phyloP scores from a whole-genome alignment of 1,139 yeast genomes.

The Zygoascus hellenicus region DNA sequence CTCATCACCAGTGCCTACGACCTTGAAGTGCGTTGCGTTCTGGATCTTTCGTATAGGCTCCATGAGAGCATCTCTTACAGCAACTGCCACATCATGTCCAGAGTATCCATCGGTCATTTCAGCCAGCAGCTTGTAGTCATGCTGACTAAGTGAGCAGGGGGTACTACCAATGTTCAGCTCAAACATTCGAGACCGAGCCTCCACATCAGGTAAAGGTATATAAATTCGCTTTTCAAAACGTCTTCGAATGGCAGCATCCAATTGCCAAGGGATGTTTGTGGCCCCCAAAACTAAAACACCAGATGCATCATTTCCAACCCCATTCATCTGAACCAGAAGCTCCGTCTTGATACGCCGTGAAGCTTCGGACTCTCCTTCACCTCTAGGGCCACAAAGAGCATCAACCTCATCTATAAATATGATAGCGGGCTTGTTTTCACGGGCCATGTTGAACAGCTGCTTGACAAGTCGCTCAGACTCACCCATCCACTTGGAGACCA shows the following conservation, averaged over 20 bases:
- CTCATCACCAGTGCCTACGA: conserved; percentile 32
- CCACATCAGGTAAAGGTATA: conserved; percentile 87
- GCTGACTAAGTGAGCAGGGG: conserved; percentile 69
- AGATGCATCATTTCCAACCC: conserved; percentile 90
- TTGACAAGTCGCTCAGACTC: conserved; percentile 93
- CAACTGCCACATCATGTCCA: conserved; percentile 95
- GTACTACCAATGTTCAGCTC: conserved; percentile 88
- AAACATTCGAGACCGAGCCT: conserved; percentile 90
- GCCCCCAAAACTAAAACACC: conserved; percentile 97
- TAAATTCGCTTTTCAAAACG: conserved; percentile 93
- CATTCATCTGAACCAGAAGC: conserved; percentile 95
- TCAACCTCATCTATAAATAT: conserved; percentile 97
- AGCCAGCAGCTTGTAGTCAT: conserved; percentile 73
- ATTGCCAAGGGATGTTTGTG: conserved; percentile 97
- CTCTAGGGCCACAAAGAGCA: conserved; percentile 96
- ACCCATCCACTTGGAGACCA: conserved; percentile 99
- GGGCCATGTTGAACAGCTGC: conserved; percentile 90
- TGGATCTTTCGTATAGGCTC: conserved; percentile 95
- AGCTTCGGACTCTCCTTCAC: conserved; percentile 97
- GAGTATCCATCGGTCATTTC: conserved; percentile 97
- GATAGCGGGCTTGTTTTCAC: conserved; percentile 91
- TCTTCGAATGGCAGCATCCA: conserved; percentile 95
- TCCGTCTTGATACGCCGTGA: conserved; percentile 95
- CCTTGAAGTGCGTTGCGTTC: conserved; percentile 90
- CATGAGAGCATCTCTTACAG: conserved; percentile 96